Evolutionary conservation across 192 early-diverging fungal species (phyloP), one percentile per base, ranked within the genome.

Genomic region (Coemansia sp.): DNA sequence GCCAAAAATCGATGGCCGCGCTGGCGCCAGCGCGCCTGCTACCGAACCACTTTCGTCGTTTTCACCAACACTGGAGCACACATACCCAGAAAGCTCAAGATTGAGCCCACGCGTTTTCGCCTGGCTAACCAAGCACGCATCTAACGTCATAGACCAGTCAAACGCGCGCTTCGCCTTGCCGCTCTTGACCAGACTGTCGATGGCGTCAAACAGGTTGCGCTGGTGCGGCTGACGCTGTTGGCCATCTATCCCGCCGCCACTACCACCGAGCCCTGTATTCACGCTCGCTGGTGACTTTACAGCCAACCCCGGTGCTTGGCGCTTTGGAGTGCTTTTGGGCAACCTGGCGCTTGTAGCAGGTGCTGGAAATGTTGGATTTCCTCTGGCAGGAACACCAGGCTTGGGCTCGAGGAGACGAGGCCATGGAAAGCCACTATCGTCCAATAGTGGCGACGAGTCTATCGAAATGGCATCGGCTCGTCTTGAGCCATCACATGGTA

Each of bases 131-230:
- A 76, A 31, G 38, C 19, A 31, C 2, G 55, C 10, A 25, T 76
- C 65, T 8, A 63, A 14, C 1, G 19, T 35, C 25, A 63, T 21
- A 17, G 60, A 50, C 72, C 72, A 76, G 40, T 68, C 72, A 47
- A 76, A 76, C 22, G 51, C 58, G 2, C 11, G 46, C 34, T 58
- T 68, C 4, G 58, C 65, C 41, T 65, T 68, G 23, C 72, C 72
- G 31, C 61, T 58, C 51, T 68, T 68, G 8, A 69, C 52, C 25
- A 76, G 38, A 4, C 37, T 58, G 36, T 62, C 62, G 8, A 76
- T 69, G 7, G 66, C 32, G 15, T 68, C 65, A 48, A 68, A 55
- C 4, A 76, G 34, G 31, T 57, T 58, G 19, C 39, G 31, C 39
- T 76, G 66, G 25, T 35, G 37, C 14, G 72, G 58, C 15, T 17